These are phyloP conservation scores for Globisporangium orthogonon DNA, from an alignment of 352 stramenopile genomes.

Conservation along the genomic window DNA sequence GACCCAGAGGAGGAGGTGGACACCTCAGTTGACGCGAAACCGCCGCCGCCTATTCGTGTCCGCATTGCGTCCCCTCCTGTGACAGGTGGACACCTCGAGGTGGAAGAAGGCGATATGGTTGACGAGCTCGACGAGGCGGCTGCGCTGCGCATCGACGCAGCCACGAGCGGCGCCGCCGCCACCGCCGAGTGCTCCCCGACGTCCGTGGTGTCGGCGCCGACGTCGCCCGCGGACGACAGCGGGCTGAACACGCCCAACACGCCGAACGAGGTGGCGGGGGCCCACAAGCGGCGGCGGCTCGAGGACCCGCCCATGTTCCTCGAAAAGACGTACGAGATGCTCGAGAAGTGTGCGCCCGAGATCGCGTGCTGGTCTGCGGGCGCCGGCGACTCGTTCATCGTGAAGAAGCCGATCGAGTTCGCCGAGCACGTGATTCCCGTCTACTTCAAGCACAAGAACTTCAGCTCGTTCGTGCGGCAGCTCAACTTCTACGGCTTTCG, in stretches of 20 bases:
- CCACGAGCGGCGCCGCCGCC: conserved; percentile 3
- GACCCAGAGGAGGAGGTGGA: background rate
- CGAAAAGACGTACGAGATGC: conserved; percentile 89
- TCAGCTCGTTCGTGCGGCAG: conserved; percentile 90
- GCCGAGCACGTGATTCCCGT: conserved; percentile 82
- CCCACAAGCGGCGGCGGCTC: conserved; percentile 26
- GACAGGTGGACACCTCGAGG: background rate
- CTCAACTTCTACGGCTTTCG: conserved; percentile 91
- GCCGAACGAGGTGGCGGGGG: conserved; percentile 9
- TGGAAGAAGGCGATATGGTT: background rate
- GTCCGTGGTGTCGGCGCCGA: conserved; percentile 26
- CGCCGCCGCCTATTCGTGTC: background rate
- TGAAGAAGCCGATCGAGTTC: conserved; percentile 85
- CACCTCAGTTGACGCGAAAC: background rate
- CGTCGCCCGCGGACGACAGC: conserved; percentile 25
- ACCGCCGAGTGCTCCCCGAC: conserved; percentile 17
- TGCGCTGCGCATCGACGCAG: conserved; percentile 34
- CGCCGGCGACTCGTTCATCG: conserved; percentile 79
- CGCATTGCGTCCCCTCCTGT: conserved; percentile 7
- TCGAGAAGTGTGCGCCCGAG: conserved; percentile 68
- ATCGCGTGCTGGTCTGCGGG: conserved; percentile 71
- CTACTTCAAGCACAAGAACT: conserved; percentile 93
- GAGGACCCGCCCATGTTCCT: conserved; percentile 73
- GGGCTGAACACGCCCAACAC: conserved; percentile 24
- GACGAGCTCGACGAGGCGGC: conserved; percentile 2